phyloP scores from a whole-genome alignment of 2,329 filamentous ascomycete species.

The Venturia pyrina region DNA sequence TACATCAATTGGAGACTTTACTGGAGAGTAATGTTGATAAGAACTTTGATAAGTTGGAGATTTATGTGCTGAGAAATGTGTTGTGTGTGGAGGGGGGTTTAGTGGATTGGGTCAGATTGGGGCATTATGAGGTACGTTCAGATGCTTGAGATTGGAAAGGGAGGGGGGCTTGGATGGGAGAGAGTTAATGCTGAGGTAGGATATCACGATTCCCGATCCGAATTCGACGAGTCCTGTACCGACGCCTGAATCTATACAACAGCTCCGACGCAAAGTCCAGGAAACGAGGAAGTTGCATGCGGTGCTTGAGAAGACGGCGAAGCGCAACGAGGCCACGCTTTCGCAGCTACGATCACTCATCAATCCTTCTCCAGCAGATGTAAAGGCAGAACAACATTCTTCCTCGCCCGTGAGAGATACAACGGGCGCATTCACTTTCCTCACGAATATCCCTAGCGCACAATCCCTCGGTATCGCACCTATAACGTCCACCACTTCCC shows the following conservation, averaged over 20 bases:
- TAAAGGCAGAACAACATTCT: slow-evolving; percentile 12
- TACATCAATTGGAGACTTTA: slow-evolving; percentile 39
- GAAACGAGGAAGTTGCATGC: slow-evolving; percentile 69
- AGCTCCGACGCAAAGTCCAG: slow-evolving; percentile 62
- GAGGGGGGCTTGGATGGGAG: not conserved
- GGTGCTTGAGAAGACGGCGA: slow-evolving; percentile 58
- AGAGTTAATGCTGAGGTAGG: not conserved
- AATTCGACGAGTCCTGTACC: slow-evolving; percentile 30
- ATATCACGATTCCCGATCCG: not conserved
- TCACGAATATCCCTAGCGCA: slow-evolving; percentile 40
- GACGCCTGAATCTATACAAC: slow-evolving; percentile 57
- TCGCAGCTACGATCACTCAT: slow-evolving; percentile 51
- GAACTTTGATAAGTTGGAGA: slow-evolving; percentile 46
- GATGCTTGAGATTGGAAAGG: not conserved
- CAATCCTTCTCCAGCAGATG: slow-evolving; percentile 14
- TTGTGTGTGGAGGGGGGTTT: slow-evolving; percentile 48
- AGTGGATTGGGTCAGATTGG: slow-evolving; percentile 66
- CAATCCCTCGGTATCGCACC: slow-evolving; percentile 34
- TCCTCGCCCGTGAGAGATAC: slow-evolving; percentile 10
- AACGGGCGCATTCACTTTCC: slow-evolving; percentile 41
- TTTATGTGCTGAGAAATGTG: slow-evolving; percentile 79
- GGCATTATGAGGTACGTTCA: slow-evolving; percentile 61
- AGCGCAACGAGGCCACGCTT: slow-evolving; percentile 63
- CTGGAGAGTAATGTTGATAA: slow-evolving; percentile 40
- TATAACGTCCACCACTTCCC: slow-evolving; percentile 26